phyloP scores from a whole-genome alignment of 192 early-diverging fungal species.

The Phycomyces nitens region DNA sequence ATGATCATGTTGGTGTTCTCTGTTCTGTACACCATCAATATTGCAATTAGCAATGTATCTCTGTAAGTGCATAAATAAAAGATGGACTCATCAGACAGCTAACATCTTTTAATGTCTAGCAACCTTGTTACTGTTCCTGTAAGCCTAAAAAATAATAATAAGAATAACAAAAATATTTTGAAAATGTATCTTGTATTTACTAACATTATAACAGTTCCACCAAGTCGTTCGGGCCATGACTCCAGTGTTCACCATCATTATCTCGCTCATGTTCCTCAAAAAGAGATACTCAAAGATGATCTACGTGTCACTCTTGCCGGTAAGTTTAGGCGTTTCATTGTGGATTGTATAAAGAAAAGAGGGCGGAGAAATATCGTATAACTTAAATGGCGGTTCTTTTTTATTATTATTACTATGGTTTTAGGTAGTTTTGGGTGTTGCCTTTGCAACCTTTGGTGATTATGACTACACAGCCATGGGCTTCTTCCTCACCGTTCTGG shows the following conservation, averaged over 20 bases:
- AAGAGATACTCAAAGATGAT: conserved; percentile 53
- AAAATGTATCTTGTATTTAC: neutral
- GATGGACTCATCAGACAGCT: too few species aligned
- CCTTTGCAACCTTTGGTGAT: conserved; percentile 79
- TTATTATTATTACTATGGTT: too few species aligned
- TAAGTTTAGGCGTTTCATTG: conserved; percentile 16
- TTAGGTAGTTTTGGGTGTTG: conserved; percentile 71
- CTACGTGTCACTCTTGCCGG: conserved; percentile 56
- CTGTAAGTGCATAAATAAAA: too few species aligned
- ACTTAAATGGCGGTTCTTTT: too few species aligned
- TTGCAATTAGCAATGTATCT: conserved; percentile 82
- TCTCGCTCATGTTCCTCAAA: conserved; percentile 59
- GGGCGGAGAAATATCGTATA: neutral
- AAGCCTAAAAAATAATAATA: conserved; percentile 7
- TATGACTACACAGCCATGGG: conserved; percentile 71
- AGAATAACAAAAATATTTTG: conserved; percentile 15
- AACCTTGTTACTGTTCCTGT: conserved; percentile 36
- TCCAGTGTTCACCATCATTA: conserved; percentile 71
- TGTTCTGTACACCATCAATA: conserved; percentile 85
- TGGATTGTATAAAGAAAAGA: neutral
- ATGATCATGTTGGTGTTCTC: conserved; percentile 75
- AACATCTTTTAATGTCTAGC: conserved; percentile 15
- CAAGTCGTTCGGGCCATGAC: conserved; percentile 66
- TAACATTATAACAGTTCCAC: neutral
- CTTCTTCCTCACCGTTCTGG: conserved; percentile 74